Evolutionary conservation across 2,329 filamentous ascomycete species (phyloP).

Genomic region (Berkeleyomyces basicola): DNA sequence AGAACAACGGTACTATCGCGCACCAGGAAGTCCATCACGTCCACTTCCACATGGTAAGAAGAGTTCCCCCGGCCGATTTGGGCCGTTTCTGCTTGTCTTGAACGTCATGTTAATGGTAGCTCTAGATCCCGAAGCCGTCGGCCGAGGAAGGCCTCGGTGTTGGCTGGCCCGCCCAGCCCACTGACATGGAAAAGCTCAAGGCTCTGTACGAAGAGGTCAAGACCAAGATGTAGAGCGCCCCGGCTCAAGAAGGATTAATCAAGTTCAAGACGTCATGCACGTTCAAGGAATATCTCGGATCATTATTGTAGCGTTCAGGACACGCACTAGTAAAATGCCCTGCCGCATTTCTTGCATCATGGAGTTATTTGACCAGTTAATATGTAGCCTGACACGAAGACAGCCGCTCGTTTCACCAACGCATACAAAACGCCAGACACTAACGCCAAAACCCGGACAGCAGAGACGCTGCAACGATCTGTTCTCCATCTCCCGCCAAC

Average conservation of each 20-base stretch:
- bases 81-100: no score
- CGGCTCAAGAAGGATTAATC: no score
- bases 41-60: slow-evolving; percentile 76
- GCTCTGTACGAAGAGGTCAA: slow-evolving; percentile 69
- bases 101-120: background rate
- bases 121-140: slow-evolving; percentile 84
- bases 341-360: background rate
- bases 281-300: no score
- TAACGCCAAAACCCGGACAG: slow-evolving; percentile 1
- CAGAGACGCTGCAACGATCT: background rate
- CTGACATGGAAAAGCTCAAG: slow-evolving; percentile 72
- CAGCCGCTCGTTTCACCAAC: background rate
- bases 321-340: background rate
- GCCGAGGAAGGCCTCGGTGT: slow-evolving; percentile 62
- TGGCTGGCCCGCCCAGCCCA: slow-evolving; percentile 57
- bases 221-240: slow-evolving; percentile 54
- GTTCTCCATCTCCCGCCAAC: background rate
- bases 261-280: no score
- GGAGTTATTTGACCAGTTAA: no score
- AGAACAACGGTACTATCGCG: slow-evolving; percentile 86
- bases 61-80: no score
- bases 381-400: background rate
- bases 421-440: background rate
- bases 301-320: background rate
- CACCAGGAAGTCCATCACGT: slow-evolving; percentile 92